Conservation (phyloP, 2,329 filamentous ascomycete genomes). For the Aspergillus sp. region DNA sequence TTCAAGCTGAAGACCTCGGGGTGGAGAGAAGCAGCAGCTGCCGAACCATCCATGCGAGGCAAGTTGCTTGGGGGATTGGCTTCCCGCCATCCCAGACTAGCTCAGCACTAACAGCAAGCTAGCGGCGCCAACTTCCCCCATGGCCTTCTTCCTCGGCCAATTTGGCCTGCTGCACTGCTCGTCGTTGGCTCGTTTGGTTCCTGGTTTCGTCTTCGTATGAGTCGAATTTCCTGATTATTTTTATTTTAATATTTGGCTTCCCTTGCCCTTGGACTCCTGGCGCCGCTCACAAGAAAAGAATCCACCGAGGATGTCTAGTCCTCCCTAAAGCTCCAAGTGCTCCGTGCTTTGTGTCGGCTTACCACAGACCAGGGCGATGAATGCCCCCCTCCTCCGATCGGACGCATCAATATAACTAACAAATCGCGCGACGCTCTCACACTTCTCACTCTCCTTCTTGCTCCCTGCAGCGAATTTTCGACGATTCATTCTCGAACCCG, state of each 20-base stretch:
- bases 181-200: neutral
- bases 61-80: slow-evolving; percentile 3
- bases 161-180: neutral
- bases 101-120: slow-evolving; percentile 10
- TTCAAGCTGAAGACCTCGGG: neutral
- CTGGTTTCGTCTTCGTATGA: neutral
- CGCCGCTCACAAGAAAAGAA: slow-evolving; percentile 12
- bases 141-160: neutral
- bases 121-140: neutral
- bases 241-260: slow-evolving; percentile 1
- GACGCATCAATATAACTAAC: slow-evolving; percentile 21
- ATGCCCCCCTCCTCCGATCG: slow-evolving; percentile 20
- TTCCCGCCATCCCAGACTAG: slow-evolving; percentile 1
- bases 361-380: neutral
- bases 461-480: slow-evolving; percentile 5
- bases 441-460: slow-evolving; percentile 4
- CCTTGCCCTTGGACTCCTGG: slow-evolving; percentile 4
- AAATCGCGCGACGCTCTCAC: slow-evolving; percentile 18
- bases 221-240: neutral
- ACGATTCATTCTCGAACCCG: slow-evolving; percentile 7
- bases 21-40: neutral
- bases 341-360: neutral
- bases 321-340: slow-evolving; percentile 15
- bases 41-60: slow-evolving; percentile 4
- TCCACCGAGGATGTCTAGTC: slow-evolving; percentile 15